Base-by-base conservation (phyloP, 768 basidiomycete genomes). In the Omphalotus guepiniiformis region DNA sequence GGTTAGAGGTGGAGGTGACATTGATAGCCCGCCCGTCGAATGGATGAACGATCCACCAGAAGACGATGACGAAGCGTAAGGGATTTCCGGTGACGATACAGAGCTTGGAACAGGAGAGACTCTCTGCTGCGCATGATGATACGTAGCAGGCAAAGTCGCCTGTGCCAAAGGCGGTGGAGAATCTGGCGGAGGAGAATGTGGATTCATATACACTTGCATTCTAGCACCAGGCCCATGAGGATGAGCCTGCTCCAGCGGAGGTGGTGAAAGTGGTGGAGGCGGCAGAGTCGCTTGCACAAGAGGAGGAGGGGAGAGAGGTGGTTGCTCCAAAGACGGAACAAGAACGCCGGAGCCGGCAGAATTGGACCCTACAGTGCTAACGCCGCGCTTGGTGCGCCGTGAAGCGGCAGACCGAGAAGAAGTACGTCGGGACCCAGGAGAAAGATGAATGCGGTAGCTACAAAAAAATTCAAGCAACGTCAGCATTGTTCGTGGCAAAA, bases 391-490 rank as follows among this genome's bases (percentile, higher is more conserved):
- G 52, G 57, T 50, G 47, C 61, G 67, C 43, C 77, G 75, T 27
- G 73, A 71, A 42, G 77, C 74, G 9, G 79, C 75, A n/a, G 79
- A 76, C 32, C 84, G 75, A 1, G 80, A 76, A 0, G 85, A 81
- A 58, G 73, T 80, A 39, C 87, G 68, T 25, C 87, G 76, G 0
- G 87, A 89, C 41, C 88, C 85, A 0, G 88, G 88, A 1, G 87
- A 88, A 18, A 89, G 71, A 59, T 89, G 87, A 53, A 89, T 88
- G 16, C 86, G 83, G 58, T 88, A 89, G 56, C 87, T 89, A 58
- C 1, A 36, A 15, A 47, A 47, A 30, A 21, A n/a, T n/a, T n/a
- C n/a, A n/a, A n/a, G n/a, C n/a, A n/a, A n/a, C n/a, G n/a, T n/a
- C n/a, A n/a, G n/a, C n/a, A n/a, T n/a, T n/a, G n/a, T n/a, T n/a